These are phyloP conservation scores for Larix sibirica DNA, from an alignment of 83 land plant genomes.

Conservation along the genomic window DNA sequence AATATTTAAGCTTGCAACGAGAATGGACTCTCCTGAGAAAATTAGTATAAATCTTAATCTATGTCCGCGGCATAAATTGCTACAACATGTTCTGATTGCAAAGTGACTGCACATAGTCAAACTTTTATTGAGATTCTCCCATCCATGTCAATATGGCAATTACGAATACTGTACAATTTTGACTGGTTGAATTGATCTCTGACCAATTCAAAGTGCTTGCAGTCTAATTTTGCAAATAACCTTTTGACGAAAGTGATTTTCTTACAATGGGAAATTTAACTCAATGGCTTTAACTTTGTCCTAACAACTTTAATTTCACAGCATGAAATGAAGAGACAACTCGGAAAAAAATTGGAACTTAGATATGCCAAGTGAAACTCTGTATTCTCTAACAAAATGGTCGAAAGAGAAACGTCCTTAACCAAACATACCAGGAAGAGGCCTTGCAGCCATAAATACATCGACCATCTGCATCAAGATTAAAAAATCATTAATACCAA, in stretches of 20 bases:
- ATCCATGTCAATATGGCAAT: background rate
- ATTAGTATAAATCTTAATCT: too few species aligned
- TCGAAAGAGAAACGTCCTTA: background rate
- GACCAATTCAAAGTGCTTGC: background rate
- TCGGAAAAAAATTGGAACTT: background rate
- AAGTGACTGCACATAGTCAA: background rate
- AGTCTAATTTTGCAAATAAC: background rate
- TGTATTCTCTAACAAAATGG: background rate
- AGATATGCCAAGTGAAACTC: background rate
- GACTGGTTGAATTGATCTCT: background rate
- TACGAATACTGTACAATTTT: background rate
- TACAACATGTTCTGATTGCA: background rate
- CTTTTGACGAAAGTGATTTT: background rate
- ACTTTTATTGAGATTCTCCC: background rate
- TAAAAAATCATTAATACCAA: background rate
- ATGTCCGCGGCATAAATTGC: background rate
- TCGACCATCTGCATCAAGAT: constrained; percentile 61
- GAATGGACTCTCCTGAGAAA: too few species aligned
- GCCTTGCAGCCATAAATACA: constrained; percentile 70
- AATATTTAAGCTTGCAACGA: background rate
- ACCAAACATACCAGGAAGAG: constrained; percentile 61
- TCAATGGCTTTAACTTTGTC: background rate
- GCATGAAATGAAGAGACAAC: background rate
- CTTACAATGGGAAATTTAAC: background rate
- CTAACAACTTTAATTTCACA: background rate